Conservation (phyloP, 2,329 filamentous ascomycete genomes). For the Neofusicoccum laricinum region DNA sequence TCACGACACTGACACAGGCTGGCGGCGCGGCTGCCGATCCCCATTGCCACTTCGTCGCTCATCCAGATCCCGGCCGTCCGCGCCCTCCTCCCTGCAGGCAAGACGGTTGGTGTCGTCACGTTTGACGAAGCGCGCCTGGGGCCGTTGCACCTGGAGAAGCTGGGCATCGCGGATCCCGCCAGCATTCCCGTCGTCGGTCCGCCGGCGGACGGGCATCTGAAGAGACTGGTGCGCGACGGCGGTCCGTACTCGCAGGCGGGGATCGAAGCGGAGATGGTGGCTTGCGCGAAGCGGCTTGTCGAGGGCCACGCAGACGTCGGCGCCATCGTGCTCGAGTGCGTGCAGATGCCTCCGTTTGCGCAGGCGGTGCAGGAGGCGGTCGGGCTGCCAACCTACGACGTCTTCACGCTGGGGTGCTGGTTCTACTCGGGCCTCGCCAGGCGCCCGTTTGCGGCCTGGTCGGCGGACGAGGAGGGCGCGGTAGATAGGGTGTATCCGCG, state of each 20-base stretch:
- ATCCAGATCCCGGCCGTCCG: conserved; percentile 34
- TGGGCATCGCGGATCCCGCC: neutral
- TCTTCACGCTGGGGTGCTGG: conserved; percentile 36
- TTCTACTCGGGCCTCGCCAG: conserved; percentile 34
- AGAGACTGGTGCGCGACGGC: neutral
- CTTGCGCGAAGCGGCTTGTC: neutral
- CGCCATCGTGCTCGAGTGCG: conserved; percentile 36
- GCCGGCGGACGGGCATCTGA: neutral
- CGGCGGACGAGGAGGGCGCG: too few relatives aligned
- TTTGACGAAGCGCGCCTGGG: neutral
- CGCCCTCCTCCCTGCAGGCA: conserved; percentile 24
- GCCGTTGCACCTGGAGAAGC: neutral
- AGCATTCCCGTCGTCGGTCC: neutral
- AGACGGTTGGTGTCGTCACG: conserved; percentile 21
- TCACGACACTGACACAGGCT: conserved; percentile 22
- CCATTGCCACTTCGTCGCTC: conserved; percentile 37
- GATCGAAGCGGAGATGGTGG: neutral
- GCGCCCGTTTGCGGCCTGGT: neutral
- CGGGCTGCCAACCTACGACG: conserved; percentile 27
- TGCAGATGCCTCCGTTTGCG: conserved; percentile 37
- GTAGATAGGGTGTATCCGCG: too few relatives aligned
- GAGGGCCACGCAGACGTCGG: conserved; percentile 19
- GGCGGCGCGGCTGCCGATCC: conserved; percentile 30
- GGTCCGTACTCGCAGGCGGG: neutral
- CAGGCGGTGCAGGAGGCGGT: conserved; percentile 31